These are phyloP conservation scores for Teratosphaeria viscida DNA, from an alignment of 2,329 filamentous ascomycete species.

Conservation along the genomic window DNA sequence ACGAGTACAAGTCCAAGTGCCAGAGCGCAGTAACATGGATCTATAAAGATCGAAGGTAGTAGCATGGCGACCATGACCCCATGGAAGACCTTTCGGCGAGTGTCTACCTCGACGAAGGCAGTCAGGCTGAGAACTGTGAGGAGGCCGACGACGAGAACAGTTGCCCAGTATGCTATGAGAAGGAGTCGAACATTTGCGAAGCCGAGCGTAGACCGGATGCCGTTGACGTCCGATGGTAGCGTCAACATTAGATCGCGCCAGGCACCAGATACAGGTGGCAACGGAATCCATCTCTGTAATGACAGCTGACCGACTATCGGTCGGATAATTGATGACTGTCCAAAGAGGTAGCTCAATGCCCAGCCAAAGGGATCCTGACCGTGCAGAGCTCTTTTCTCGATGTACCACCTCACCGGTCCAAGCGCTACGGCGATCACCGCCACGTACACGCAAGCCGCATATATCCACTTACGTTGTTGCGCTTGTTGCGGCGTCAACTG, in stretches of 20 bases:
- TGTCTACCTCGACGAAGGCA: slow-evolving; percentile 83
- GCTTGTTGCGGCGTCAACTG: slow-evolving; percentile 73
- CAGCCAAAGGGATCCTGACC: slow-evolving; percentile 79
- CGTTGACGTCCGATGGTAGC: slow-evolving; percentile 47
- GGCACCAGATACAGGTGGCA: slow-evolving; percentile 44
- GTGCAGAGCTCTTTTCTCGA: slow-evolving; percentile 55
- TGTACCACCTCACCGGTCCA: slow-evolving; percentile 58
- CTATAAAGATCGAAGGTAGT: slow-evolving; percentile 73
- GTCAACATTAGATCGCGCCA: slow-evolving; percentile 8
- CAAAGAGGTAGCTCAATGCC: slow-evolving; percentile 82
- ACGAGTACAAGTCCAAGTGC: slow-evolving; percentile 70
- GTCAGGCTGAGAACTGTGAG: slow-evolving; percentile 67
- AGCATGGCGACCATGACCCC: slow-evolving; percentile 98
- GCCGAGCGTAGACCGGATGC: slow-evolving; percentile 54
- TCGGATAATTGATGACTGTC: slow-evolving; percentile 62
- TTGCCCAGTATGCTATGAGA: slow-evolving; percentile 62
- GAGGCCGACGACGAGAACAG: slow-evolving; percentile 61
- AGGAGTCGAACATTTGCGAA: slow-evolving; percentile 72
- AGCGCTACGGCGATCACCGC: slow-evolving; percentile 58
- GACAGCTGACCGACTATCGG: slow-evolving; percentile 59
- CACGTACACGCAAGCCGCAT: slow-evolving; percentile 68
- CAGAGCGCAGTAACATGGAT: slow-evolving; percentile 72
- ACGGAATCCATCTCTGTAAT: slow-evolving; percentile 63
- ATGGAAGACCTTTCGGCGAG: slow-evolving; percentile 91
- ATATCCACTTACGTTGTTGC: slow-evolving; percentile 65